These are phyloP conservation scores for Colletotrichum godetiae DNA, from an alignment of 2,329 filamentous ascomycete species.

Conservation along the genomic window DNA sequence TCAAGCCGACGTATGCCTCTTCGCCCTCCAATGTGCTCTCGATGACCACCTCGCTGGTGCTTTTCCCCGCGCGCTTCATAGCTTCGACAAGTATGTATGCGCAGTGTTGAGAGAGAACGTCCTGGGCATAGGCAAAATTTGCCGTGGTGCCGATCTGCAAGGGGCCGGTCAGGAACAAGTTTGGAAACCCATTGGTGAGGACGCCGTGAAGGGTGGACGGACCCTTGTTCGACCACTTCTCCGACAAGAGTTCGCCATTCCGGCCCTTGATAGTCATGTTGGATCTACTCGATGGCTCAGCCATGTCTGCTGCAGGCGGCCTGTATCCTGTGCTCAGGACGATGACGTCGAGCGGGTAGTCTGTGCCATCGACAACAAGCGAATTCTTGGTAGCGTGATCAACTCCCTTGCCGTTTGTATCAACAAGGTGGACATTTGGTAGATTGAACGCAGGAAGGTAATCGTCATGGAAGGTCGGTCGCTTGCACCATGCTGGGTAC, in stretches of 20 bases:
- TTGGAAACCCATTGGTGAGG: constrained; percentile 61
- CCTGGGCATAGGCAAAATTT: constrained; percentile 52
- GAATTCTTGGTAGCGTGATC: constrained; percentile 56
- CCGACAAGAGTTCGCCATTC: constrained; percentile 53
- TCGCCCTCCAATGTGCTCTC: constrained; percentile 59
- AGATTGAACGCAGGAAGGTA: constrained; percentile 70
- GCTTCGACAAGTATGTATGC: constrained; percentile 50
- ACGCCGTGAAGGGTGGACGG: constrained; percentile 64
- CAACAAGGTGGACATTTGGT: constrained; percentile 67
- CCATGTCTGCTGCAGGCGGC: constrained; percentile 45
- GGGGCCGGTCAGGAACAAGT: constrained; percentile 60
- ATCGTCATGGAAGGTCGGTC: constrained; percentile 70
- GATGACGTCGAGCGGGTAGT: constrained; percentile 58
- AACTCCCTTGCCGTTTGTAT: constrained; percentile 67
- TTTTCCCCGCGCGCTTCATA: constrained; percentile 36
- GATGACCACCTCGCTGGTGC: constrained; percentile 41
- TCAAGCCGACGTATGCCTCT: constrained; percentile 56
- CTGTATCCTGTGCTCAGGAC: constrained; percentile 52
- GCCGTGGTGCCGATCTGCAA: constrained; percentile 52
- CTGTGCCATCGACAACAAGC: constrained; percentile 57
- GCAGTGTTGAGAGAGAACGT: constrained; percentile 52
- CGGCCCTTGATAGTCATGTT: constrained; percentile 53
- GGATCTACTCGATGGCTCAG: constrained; percentile 37
- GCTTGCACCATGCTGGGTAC: constrained; percentile 73
- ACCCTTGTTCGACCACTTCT: constrained; percentile 55